Evolutionary conservation across 2,329 filamentous ascomycete species (phyloP).

Genomic region (Aspergillus oerlinghausenensis): DNA sequence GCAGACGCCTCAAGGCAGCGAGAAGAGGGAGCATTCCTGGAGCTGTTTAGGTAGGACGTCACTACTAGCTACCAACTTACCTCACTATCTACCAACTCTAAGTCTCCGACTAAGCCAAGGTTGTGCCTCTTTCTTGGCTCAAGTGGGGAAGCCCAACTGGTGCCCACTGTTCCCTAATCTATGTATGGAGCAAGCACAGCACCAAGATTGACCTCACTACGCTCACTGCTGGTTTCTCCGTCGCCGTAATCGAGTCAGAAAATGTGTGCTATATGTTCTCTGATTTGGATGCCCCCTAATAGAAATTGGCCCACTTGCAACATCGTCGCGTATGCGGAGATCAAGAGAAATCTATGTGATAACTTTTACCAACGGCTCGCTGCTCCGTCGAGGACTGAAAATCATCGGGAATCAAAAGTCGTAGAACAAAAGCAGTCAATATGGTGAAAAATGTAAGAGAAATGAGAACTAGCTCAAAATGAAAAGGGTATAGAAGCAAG

Average conservation of each 20-base stretch:
- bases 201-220: background rate
- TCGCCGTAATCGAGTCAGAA: background rate
- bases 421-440: background rate
- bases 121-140: slow-evolving; percentile 10
- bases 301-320: background rate
- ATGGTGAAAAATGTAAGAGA: background rate
- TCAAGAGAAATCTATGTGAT: background rate
- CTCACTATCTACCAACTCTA: slow-evolving; percentile 1
- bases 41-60: slow-evolving; percentile 1
- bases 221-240: slow-evolving; percentile 1
- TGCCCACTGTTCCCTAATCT: background rate
- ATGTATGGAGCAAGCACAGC: background rate
- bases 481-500: slow-evolving; percentile 3
- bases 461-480: slow-evolving; percentile 3
- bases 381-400: background rate
- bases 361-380: background rate
- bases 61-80: slow-evolving; percentile 1
- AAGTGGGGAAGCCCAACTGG: slow-evolving; percentile 5
- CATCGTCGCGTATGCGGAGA: background rate
- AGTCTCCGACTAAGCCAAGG: slow-evolving; percentile 1
- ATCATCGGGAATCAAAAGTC: slow-evolving; percentile 7
- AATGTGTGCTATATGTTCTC: background rate
- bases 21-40: slow-evolving; percentile 18
- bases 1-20: slow-evolving; percentile 17
- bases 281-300: background rate